Base-by-base conservation (phyloP, 2,329 filamentous ascomycete genomes). In the Elsinoe perseae region DNA sequence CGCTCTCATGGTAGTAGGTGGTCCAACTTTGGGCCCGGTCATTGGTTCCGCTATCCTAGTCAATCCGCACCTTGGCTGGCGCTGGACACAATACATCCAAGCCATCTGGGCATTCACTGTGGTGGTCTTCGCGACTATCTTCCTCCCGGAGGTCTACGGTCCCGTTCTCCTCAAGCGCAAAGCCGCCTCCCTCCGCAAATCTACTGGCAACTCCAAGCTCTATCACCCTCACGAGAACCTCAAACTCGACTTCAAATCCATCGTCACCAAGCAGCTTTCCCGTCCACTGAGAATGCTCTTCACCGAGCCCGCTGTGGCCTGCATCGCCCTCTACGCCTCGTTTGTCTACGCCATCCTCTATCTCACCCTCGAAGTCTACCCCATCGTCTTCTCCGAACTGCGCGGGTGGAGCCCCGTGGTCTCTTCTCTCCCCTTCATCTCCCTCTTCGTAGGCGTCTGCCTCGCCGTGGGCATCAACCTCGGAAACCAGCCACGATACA, bases 271-370 rank as follows among this genome's bases (percentile, higher is more conserved):
- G 57, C 70, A 76, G 56, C 64, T 76, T 23, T 65, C 64, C 12
- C 70, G 73, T 1, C 73, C 74, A 0, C 48, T 75, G 2, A 61
- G 63, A 40, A 77, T 79, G 73, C 65, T 79, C 2, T 58, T 69
- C 14, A 75, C 72, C 1, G 74, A 78, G 58, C 75, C 76, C 0
- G 77, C 78, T 63, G 70, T 78, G 9, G 68, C 72, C 1, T 70
- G 68, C 34, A 73, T 77, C 27, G 70, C 74, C 1, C 61, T 75
- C 12, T 76, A 75, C 55, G 71, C 72, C 4, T 70, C 73, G 0
- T 76, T 77, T 58, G 70, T 75, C 21, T 79, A 77, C 57, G 69
- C 68, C 2, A 63, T 78, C 2, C 66, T 78, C 16, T 78, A 77
- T 61, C 66, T 77, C 44, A 72, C 70, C 0, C 68, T 79, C 0